These are phyloP conservation scores for Paraphoma chrysanthemicola DNA, from an alignment of 2,329 filamentous ascomycete genomes.

Conservation along the genomic window DNA sequence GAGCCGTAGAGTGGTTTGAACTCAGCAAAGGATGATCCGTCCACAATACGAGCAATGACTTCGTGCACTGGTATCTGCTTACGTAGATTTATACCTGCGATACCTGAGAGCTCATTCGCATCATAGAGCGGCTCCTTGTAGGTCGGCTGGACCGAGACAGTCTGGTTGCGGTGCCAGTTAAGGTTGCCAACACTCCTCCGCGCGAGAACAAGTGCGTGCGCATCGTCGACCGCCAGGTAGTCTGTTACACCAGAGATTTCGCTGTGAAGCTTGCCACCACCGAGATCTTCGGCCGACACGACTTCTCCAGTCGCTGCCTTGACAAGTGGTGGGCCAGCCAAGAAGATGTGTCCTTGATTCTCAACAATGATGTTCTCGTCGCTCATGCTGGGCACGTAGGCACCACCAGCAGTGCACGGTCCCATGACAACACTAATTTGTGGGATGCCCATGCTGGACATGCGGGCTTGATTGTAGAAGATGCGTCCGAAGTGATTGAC, in stretches of 20 bases:
- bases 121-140: slow-evolving; percentile 82
- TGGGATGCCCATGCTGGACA: slow-evolving; percentile 87
- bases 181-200: slow-evolving; percentile 85
- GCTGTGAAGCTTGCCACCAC: slow-evolving; percentile 87
- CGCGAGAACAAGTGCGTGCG: slow-evolving; percentile 86
- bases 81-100: slow-evolving; percentile 88
- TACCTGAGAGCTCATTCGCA: slow-evolving; percentile 80
- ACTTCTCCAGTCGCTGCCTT: slow-evolving; percentile 95
- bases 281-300: slow-evolving; percentile 88
- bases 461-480: slow-evolving; percentile 96
- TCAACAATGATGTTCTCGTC: slow-evolving; percentile 97
- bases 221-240: slow-evolving; percentile 92
- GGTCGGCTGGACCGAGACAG: slow-evolving; percentile 39
- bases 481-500: slow-evolving; percentile 94
- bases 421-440: slow-evolving; percentile 98
- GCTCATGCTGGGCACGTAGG: slow-evolving; percentile 96
- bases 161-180: slow-evolving; percentile 74
- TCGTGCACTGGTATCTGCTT: slow-evolving; percentile 86
- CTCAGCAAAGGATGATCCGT: slow-evolving; percentile 87
- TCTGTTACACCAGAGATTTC: slow-evolving; percentile 93
- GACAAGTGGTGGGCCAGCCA: slow-evolving; percentile 91
- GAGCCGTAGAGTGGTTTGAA: slow-evolving; percentile 93
- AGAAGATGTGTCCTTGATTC: slow-evolving; percentile 95
- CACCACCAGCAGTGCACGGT: slow-evolving; percentile 92
- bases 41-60: slow-evolving; percentile 90